A percentile compares a stretch with the other conserved stretches of the same genome.
Conservation (phyloP, 1,284 basidiomycete species). For the Chalciporus sp. region DNA sequence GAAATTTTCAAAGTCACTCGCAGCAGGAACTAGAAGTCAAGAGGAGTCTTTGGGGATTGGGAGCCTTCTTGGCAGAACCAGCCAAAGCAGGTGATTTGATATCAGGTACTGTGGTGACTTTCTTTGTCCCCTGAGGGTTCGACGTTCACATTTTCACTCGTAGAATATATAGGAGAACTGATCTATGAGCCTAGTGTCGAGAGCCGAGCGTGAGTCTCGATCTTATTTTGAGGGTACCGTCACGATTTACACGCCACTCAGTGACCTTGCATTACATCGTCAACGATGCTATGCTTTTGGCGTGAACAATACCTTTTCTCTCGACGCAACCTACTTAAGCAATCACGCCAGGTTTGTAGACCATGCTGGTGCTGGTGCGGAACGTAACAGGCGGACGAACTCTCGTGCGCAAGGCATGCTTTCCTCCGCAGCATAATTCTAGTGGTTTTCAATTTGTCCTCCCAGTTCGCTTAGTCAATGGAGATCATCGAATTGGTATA, state of each 20-base stretch:
- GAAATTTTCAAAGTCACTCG: slow-evolving; percentile 1
- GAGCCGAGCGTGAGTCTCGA: slow-evolving; percentile 45
- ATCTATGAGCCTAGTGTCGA: slow-evolving; percentile 34
- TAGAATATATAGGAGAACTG: slow-evolving; percentile 51
- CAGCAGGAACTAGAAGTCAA: slow-evolving; percentile 38
- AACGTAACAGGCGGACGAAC: slow-evolving; percentile 36
- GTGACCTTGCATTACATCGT: slow-evolving; percentile 31
- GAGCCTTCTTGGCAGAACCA: slow-evolving; percentile 41
- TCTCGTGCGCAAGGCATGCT: slow-evolving; percentile 47
- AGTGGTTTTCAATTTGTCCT: slow-evolving; percentile 3
- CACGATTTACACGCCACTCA: slow-evolving; percentile 6
- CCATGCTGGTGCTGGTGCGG: slow-evolving; percentile 37
- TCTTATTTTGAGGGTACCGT: not conserved
- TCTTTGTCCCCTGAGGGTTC: not conserved
- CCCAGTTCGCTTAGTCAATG: slow-evolving; percentile 57
- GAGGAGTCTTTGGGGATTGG: slow-evolving; percentile 43
- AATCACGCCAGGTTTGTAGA: slow-evolving; percentile 64
- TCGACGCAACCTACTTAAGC: slow-evolving; percentile 56
- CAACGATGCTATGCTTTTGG: slow-evolving; percentile 59
- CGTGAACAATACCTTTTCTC: slow-evolving; percentile 41
- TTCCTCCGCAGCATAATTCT: not conserved
- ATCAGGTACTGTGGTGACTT: slow-evolving; percentile 35
- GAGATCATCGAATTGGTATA: slow-evolving; percentile 60
- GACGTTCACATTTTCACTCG: slow-evolving; percentile 2
- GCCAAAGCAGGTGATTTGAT: slow-evolving; percentile 38